phyloP scores from a whole-genome alignment of 371 early-diverging fungal genomes.

The Zancudomyces culisetae region DNA sequence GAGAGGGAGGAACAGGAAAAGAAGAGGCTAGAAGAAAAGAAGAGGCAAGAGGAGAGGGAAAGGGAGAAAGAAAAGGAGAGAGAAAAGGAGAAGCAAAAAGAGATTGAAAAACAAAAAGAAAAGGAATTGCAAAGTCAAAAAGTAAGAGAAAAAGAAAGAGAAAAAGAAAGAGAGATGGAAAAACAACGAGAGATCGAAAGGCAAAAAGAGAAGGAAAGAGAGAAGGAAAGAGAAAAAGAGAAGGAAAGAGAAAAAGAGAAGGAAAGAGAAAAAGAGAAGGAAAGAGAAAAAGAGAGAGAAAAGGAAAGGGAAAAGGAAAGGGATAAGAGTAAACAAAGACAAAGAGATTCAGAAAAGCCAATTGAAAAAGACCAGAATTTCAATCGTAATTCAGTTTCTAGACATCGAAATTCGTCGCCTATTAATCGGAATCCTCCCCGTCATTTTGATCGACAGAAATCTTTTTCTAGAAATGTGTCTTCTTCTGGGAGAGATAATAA shows the following conservation, averaged over 20 bases:
- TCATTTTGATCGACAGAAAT: too few relatives aligned
- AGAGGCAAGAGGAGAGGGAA: not conserved
- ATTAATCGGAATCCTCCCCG: too few relatives aligned
- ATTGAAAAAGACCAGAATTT: too few relatives aligned
- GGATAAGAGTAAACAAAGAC: too few relatives aligned
- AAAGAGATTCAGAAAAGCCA: too few relatives aligned
- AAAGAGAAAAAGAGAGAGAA: not conserved
- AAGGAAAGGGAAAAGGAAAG: not conserved
- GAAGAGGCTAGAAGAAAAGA: not conserved
- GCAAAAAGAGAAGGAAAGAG: not conserved
- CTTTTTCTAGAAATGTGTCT: too few relatives aligned
- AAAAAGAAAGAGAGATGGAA: not conserved
- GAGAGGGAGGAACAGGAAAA: not conserved
- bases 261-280: not conserved
- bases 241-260: not conserved
- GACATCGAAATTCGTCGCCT: too few relatives aligned
- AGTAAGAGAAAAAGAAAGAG: not conserved
- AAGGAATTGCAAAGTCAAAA: not conserved
- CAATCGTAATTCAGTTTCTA: too few relatives aligned
- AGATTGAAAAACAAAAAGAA: not conserved
- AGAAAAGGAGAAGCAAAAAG: not conserved
- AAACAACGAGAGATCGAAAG: not conserved
- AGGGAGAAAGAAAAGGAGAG: not conserved
- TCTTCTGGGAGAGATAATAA: too few relatives aligned
- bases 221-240: not conserved